Percentiles rank a stretch among this genome's conserved stretches.
phyloP scores from a whole-genome alignment of 768 basidiomycete species.

The Trametes cingulata region DNA sequence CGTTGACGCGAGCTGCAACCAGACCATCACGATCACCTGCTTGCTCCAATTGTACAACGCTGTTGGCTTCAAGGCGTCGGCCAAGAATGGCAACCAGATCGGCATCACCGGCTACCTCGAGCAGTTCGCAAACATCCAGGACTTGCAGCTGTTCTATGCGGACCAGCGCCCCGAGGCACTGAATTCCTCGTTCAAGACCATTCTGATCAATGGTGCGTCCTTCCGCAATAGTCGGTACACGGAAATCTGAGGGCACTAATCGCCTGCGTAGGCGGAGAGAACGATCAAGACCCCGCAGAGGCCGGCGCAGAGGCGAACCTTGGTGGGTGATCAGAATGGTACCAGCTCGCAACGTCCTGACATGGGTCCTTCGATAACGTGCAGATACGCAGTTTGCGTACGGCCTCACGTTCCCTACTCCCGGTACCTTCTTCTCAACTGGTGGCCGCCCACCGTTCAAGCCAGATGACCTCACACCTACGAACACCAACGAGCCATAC shows the following conservation, averaged over 20 bases:
- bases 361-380: no score
- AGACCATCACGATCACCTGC: constrained; percentile 35
- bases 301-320: constrained; percentile 69
- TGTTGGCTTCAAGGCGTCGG: constrained; percentile 28
- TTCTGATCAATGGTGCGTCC: constrained; percentile 57
- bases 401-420: constrained; percentile 63
- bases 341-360: neutral
- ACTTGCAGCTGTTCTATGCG: constrained; percentile 36
- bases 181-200: constrained; percentile 49
- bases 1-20: constrained; percentile 36
- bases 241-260: constrained; percentile 1
- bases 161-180: constrained; percentile 35
- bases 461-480: constrained; percentile 44
- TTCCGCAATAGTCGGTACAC: neutral
- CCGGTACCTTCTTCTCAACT: constrained; percentile 61
- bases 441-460: constrained; percentile 60
- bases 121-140: constrained; percentile 33
- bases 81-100: constrained; percentile 33
- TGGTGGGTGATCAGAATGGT: constrained; percentile 10
- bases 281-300: constrained; percentile 52
- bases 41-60: constrained; percentile 37
- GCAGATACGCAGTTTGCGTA: constrained; percentile 65
- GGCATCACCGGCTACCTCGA: constrained; percentile 40
- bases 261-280: constrained; percentile 50
- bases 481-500: constrained; percentile 53